phyloP scores from a whole-genome alignment of 2,329 filamentous ascomycete species.

The Cercospora berteroae region DNA sequence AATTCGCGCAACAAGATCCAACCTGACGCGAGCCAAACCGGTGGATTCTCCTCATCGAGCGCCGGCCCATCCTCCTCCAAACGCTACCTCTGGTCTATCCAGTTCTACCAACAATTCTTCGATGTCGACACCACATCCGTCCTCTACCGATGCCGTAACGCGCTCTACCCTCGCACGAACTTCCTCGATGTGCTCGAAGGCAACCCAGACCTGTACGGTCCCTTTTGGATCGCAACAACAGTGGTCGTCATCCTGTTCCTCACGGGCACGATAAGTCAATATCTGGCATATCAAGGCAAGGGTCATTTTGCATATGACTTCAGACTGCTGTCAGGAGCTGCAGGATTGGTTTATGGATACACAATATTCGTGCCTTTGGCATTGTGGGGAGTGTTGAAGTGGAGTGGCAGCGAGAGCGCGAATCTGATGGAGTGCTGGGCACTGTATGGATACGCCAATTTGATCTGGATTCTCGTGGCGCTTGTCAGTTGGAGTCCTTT shows the following conservation, averaged over 20 bases:
- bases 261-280: slow-evolving; percentile 91
- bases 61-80: slow-evolving; percentile 51
- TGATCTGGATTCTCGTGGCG: slow-evolving; percentile 96
- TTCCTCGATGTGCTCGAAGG: slow-evolving; percentile 97
- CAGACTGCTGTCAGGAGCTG: slow-evolving; percentile 79
- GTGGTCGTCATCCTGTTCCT: slow-evolving; percentile 94
- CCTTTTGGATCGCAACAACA: slow-evolving; percentile 98
- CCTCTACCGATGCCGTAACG: slow-evolving; percentile 77
- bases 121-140: slow-evolving; percentile 95
- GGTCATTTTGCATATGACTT: slow-evolving; percentile 89
- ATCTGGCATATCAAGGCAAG: slow-evolving; percentile 66
- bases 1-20: slow-evolving; percentile 51
- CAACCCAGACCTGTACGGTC: slow-evolving; percentile 93
- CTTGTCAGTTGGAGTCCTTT: slow-evolving; percentile 87
- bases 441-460: slow-evolving; percentile 91
- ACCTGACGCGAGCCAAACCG: slow-evolving; percentile 37
- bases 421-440: slow-evolving; percentile 95
- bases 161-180: slow-evolving; percentile 87
- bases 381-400: slow-evolving; percentile 84
- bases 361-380: slow-evolving; percentile 77
- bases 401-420: slow-evolving; percentile 91
- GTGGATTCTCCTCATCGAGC: slow-evolving; percentile 32
- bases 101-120: slow-evolving; percentile 97
- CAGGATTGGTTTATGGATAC: slow-evolving; percentile 93
- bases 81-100: slow-evolving; percentile 85